phyloP scores from a whole-genome alignment of 2,329 filamentous ascomycete genomes.

The Fusarium multiceps region DNA sequence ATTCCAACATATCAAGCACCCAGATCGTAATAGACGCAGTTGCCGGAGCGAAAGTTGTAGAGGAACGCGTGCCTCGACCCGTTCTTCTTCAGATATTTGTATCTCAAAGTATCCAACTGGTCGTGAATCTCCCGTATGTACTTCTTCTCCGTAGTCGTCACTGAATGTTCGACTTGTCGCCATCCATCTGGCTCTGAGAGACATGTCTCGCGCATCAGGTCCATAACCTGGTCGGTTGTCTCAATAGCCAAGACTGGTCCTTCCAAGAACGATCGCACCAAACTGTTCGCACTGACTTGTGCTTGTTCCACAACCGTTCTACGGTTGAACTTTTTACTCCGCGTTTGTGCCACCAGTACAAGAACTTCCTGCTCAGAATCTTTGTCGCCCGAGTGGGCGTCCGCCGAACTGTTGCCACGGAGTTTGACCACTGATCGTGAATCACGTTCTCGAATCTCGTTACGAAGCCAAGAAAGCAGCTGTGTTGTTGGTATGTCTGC shows the following conservation, averaged over 20 bases:
- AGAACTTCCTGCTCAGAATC: constrained; percentile 77
- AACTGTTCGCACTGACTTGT: constrained; percentile 66
- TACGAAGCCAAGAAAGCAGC: constrained; percentile 81
- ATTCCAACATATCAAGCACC: constrained; percentile 47
- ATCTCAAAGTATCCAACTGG: constrained; percentile 73
- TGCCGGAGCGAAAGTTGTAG: constrained; percentile 89
- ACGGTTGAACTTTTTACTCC: constrained; percentile 92
- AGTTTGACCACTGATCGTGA: constrained; percentile 65
- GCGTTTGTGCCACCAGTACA: constrained; percentile 83
- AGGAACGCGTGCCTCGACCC: constrained; percentile 81
- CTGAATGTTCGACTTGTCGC: constrained; percentile 81
- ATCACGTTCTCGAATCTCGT: constrained; percentile 84
- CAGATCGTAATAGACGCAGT: constrained; percentile 88
- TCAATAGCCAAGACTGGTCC: constrained; percentile 90
- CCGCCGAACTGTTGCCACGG: constrained; percentile 48
- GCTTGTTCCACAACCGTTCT: constrained; percentile 86
- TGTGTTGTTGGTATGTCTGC: constrained; percentile 79
- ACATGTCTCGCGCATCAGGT: constrained; percentile 77
- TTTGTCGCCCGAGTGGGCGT: constrained; percentile 47
- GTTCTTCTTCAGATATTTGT: constrained; percentile 63
- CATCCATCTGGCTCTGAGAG: constrained; percentile 86
- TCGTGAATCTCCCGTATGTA: constrained; percentile 87
- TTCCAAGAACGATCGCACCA: constrained; percentile 77
- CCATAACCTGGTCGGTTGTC: constrained; percentile 84
- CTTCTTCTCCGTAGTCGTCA: constrained; percentile 80